Percentiles rank a stretch among this genome's conserved stretches.
Evolutionary conservation across 2,329 filamentous ascomycete genomes (phyloP).

Genomic region (Fusarium sp.): DNA sequence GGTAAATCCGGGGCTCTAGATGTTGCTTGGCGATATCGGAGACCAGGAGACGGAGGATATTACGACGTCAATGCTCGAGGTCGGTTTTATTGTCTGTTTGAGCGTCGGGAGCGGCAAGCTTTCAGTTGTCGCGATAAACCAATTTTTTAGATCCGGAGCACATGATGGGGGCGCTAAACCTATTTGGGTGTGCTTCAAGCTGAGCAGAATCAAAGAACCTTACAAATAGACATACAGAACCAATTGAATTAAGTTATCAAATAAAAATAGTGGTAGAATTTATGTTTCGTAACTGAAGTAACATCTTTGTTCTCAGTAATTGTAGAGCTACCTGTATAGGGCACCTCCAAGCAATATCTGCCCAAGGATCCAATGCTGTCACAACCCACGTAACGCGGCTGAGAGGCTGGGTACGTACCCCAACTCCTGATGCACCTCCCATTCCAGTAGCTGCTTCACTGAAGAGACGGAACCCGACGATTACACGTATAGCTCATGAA

Average conservation of each 20-base stretch:
- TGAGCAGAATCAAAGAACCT: not conserved
- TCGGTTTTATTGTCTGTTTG: conserved; percentile 28
- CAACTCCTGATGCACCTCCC: conserved; percentile 29
- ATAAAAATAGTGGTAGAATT: not conserved
- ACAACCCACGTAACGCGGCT: conserved; percentile 9
- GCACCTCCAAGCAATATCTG: not conserved
- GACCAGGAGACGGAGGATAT: conserved; percentile 17
- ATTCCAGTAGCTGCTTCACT: conserved; percentile 20
- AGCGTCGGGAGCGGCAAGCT: conserved; percentile 37
- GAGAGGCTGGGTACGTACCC: conserved; percentile 41
- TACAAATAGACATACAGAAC: not conserved
- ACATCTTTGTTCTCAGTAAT: not conserved
- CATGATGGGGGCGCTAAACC: conserved; percentile 41
- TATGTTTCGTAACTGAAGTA: not conserved
- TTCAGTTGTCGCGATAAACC: conserved; percentile 44
- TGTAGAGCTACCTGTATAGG: not conserved
- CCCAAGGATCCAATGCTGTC: not conserved
- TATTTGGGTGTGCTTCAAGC: conserved; percentile 28
- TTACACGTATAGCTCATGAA: conserved; percentile 32
- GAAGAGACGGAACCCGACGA: conserved; percentile 1
- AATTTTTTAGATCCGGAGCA: conserved; percentile 45
- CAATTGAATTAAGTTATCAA: not conserved
- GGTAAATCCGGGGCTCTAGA: conserved; percentile 10
- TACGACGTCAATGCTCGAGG: conserved; percentile 41
- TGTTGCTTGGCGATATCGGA: conserved; percentile 9